Evolutionary conservation across 2,329 filamentous ascomycete genomes (phyloP).

Genomic region (Epichloe sp.): DNA sequence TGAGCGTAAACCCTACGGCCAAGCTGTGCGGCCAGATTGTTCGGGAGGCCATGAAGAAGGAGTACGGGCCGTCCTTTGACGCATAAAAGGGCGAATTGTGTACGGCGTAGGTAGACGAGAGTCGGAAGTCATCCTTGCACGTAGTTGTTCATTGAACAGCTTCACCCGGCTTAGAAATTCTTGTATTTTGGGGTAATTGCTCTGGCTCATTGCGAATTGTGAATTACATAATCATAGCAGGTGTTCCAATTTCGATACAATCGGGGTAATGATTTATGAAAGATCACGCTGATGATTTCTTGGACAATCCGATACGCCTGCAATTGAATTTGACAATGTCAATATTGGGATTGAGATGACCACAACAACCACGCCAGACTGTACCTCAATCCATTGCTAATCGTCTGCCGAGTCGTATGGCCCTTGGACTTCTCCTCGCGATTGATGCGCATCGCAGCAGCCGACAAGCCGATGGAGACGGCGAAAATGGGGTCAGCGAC

Average conservation of each 20-base stretch:
- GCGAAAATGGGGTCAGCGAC: conserved; percentile 47
- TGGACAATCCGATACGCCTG: conserved; percentile 19
- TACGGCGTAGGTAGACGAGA: too few relatives aligned
- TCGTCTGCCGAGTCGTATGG: conserved; percentile 34
- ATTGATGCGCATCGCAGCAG: conserved; percentile 43
- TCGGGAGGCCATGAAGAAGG: conserved; percentile 55
- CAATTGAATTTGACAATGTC: neutral
- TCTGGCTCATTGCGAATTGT: neutral
- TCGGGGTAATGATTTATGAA: neutral
- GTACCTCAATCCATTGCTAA: conserved; percentile 32
- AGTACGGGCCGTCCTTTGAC: conserved; percentile 42
- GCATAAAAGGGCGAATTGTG: conserved; percentile 9
- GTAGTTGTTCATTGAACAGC: too few relatives aligned
- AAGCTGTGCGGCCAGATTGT: conserved; percentile 60
- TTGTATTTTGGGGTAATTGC: too few relatives aligned
- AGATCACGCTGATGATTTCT: conserved; percentile 6
- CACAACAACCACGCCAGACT: conserved; percentile 2
- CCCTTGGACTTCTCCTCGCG: conserved; percentile 48
- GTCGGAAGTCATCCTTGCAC: neutral
- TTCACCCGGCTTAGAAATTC: too few relatives aligned
- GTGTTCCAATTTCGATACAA: neutral
- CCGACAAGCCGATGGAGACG: conserved; percentile 40
- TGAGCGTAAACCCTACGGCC: conserved; percentile 53
- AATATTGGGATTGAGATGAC: neutral
- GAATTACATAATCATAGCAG: neutral